These are phyloP conservation scores for Colletotrichum orchidophilum DNA, from an alignment of 2,329 filamentous ascomycete genomes.

Conservation along the genomic window DNA sequence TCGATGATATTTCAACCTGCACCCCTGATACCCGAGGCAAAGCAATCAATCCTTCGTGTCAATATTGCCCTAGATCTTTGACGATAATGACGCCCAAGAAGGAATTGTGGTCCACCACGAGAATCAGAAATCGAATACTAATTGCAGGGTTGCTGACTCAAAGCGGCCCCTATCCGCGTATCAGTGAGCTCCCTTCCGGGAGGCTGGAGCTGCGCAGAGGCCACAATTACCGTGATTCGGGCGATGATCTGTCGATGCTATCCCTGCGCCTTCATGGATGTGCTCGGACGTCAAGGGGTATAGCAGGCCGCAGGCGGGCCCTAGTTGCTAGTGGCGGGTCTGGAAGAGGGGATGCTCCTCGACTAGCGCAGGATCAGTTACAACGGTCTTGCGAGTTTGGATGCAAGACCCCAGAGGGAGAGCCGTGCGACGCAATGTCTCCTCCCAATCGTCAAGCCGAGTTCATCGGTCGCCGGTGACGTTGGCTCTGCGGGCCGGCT, in stretches of 20 bases:
- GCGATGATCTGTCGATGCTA: neutral
- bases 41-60: neutral
- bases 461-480: neutral
- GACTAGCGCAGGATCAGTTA: neutral
- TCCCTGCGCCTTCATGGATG: neutral
- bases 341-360: neutral
- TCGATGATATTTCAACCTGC: neutral
- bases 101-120: neutral
- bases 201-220: neutral
- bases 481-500: neutral
- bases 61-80: neutral
- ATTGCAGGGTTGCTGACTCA: constrained; percentile 26
- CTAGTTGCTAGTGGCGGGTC: neutral
- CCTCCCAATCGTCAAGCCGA: neutral
- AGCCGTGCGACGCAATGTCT: neutral
- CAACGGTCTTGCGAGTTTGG: constrained; percentile 5
- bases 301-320: constrained; percentile 12
- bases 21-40: neutral
- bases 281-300: neutral
- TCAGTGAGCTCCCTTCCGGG: neutral
- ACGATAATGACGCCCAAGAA: constrained; percentile 18
- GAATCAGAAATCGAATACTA: neutral
- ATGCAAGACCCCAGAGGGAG: neutral
- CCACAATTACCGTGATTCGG: constrained; percentile 6
- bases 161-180: neutral